These are phyloP conservation scores for Citrus unshiu DNA, from an alignment of 345 rosid genomes.

Conservation along the genomic window DNA sequence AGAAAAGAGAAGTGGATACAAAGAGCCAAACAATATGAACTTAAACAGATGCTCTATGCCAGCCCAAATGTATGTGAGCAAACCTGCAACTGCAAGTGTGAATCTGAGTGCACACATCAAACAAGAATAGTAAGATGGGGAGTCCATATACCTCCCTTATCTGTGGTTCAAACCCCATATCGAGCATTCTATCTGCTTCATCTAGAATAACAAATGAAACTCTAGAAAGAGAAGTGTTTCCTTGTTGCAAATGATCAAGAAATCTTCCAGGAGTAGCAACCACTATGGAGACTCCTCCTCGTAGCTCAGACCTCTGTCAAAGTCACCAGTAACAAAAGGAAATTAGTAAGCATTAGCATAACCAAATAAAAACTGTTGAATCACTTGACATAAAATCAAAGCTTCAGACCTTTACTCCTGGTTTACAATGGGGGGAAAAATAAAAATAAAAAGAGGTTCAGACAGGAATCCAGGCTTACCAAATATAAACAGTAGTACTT, in stretches of 20 bases:
- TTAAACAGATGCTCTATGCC: neutral
- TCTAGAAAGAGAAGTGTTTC: slow-evolving; percentile 33
- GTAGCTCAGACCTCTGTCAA: slow-evolving; percentile 30
- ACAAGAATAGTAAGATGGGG: neutral
- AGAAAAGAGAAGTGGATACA: neutral
- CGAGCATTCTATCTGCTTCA: slow-evolving; percentile 50
- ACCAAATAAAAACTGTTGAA: neutral
- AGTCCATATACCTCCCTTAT: slow-evolving; percentile 32
- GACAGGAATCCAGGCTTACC: neutral
- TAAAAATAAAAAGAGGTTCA: neutral
- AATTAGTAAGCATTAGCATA: neutral
- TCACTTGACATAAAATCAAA: neutral
- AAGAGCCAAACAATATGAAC: neutral
- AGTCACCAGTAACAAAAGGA: slow-evolving; percentile 1
- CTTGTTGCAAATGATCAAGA: slow-evolving; percentile 38
- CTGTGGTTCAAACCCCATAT: slow-evolving; percentile 47
- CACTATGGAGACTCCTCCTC: slow-evolving; percentile 31
- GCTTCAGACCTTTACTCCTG: neutral
- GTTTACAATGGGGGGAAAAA: neutral
- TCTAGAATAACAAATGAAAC: slow-evolving; percentile 36
- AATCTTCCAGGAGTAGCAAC: slow-evolving; percentile 51
- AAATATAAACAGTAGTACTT: neutral
- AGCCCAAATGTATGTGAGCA: neutral
- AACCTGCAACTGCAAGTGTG: neutral
- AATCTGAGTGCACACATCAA: neutral